These are phyloP conservation scores for Eucalyptus caleyi DNA, from an alignment of 345 rosid genomes.

Conservation along the genomic window DNA sequence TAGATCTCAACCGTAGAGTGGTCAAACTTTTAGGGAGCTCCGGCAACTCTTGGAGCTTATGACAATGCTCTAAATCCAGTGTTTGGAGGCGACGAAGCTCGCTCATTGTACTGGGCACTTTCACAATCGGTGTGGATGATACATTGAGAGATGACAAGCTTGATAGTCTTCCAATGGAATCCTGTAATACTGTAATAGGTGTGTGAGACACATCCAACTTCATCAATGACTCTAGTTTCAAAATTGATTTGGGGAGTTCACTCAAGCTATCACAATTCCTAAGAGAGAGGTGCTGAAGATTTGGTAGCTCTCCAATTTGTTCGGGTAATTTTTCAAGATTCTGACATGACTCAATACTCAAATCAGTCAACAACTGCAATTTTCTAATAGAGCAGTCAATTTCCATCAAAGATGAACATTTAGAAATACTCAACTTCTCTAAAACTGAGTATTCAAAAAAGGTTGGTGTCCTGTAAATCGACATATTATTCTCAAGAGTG, in stretches of 20 bases:
- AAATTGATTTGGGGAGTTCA: neutral
- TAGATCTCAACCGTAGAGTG: too few species aligned
- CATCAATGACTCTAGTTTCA: neutral
- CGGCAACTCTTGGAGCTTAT: too few species aligned
- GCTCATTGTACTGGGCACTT: too few species aligned
- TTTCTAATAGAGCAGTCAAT: neutral
- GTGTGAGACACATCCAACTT: neutral
- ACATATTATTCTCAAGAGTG: neutral
- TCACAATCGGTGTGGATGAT: too few species aligned
- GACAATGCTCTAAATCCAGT: too few species aligned
- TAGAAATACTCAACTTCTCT: neutral
- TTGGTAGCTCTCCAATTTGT: neutral
- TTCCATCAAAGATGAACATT: neutral
- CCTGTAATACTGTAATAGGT: neutral
- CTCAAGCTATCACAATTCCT: neutral
- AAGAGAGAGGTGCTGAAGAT: neutral
- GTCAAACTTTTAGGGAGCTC: too few species aligned
- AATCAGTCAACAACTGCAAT: neutral
- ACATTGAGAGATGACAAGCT: too few species aligned
- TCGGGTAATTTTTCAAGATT: neutral
- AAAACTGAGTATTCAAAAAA: neutral
- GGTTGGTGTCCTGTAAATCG: neutral
- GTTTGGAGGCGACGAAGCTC: too few species aligned
- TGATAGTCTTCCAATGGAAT: neutral
- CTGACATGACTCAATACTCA: neutral